Base-by-base conservation (phyloP, 2,329 filamentous ascomycete genomes). In the Talaromyces rugulosus region DNA sequence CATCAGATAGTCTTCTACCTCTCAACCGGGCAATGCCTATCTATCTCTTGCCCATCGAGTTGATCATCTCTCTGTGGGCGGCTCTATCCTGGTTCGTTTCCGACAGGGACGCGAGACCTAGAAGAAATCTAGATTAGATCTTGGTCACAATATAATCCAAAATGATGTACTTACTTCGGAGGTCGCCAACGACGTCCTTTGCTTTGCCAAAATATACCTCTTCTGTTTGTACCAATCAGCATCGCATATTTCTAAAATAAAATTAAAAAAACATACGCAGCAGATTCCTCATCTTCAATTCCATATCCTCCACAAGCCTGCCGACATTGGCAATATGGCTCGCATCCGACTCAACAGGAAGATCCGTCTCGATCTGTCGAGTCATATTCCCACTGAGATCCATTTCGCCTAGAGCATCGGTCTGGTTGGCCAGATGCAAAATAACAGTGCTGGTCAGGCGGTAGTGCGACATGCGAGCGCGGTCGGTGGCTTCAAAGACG, bases 191-290 rank as follows among this genome's bases (percentile, higher is more conserved):
- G 3, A 99, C 92, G 78, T 99, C 95, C 85, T 96, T 97, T 60
- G 95, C 94, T 83, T 99, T 99, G 74, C 95, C 95, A 79, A 99
- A 99, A 81, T 99, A 99, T 56, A 99, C 95, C 79, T 99, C 95
- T 82, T 99, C 82, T 83, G 69, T 61, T 36, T 28, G 1, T 59
- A 67, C 40, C 28, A 34, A 34, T 58, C 31, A 64, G 53, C 18
- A 53, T 56, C 34, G 1, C 23, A 23, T 23, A 2, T 23, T 23
- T 23, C 23, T 2, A 23, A 23, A 23, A 23, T 1, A 23, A n/a
- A n/a, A 23, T 47, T 42, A n/a, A 54, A 7, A 40, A 56, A 44
- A 74, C 79, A 65, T 76, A 83, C 81, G 94, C 75, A 99, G 81
- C 77, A 98, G 78, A 78, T 99, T 99, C 67, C 95, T 87, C 95